Percentiles rank a stretch among this genome's conserved stretches.
phyloP scores from a whole-genome alignment of 1,284 basidiomycete genomes.

The Golubevia pallescens region DNA sequence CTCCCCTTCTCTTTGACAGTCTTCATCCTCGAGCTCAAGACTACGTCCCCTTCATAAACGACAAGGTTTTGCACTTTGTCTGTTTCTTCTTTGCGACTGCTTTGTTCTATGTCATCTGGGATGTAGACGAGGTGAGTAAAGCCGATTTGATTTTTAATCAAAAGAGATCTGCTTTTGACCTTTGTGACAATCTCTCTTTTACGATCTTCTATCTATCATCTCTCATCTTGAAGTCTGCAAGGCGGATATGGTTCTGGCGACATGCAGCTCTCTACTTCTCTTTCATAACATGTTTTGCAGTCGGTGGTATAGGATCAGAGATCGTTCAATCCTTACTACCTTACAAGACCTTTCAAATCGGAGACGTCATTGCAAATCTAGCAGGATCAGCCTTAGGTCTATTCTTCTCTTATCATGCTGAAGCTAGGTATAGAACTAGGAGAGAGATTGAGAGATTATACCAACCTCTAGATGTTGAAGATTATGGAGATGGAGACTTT shows the following conservation, averaged over 20 bases:
- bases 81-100: slow-evolving; percentile 79
- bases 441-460: slow-evolving; percentile 45
- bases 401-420: slow-evolving; percentile 62
- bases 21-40: slow-evolving; percentile 48
- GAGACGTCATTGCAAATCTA: slow-evolving; percentile 82
- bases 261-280: slow-evolving; percentile 76
- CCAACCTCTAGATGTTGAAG: slow-evolving; percentile 28
- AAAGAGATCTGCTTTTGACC: too few species aligned
- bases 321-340: slow-evolving; percentile 81
- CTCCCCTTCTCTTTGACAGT: slow-evolving; percentile 7
- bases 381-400: slow-evolving; percentile 77
- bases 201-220: too few species aligned
- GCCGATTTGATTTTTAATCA: too few species aligned
- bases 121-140: slow-evolving; percentile 89
- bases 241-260: slow-evolving; percentile 81
- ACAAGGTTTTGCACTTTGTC: slow-evolving; percentile 82
- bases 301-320: slow-evolving; percentile 81
- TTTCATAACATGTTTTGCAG: slow-evolving; percentile 64
- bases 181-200: too few species aligned
- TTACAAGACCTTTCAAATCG: slow-evolving; percentile 79
- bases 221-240: too few species aligned
- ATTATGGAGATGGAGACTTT: slow-evolving; percentile 21
- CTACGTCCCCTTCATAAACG: slow-evolving; percentile 74
- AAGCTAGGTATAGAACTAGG: slow-evolving; percentile 27
- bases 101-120: slow-evolving; percentile 84